Evolutionary conservation across 1,139 yeast genomes (phyloP).

Genomic region (Kodamaea sp.): DNA sequence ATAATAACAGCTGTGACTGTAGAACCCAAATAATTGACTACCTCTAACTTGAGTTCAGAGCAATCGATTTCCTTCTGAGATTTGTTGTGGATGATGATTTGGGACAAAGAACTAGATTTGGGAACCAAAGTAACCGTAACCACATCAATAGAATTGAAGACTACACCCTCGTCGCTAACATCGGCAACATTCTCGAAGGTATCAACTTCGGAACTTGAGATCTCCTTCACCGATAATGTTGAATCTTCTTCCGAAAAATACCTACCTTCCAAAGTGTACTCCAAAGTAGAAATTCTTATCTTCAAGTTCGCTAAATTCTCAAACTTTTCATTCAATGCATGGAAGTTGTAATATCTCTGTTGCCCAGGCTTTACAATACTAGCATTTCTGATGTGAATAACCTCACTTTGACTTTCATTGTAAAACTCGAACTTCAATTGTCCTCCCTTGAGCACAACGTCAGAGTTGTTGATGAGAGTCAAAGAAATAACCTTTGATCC

Average conservation of each 20-base stretch:
- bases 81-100: constrained; percentile 34
- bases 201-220: background rate
- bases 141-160: constrained; percentile 7
- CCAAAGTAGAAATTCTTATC: constrained; percentile 23
- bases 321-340: constrained; percentile 15
- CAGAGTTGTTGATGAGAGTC: constrained; percentile 29
- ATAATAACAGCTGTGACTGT: constrained; percentile 30
- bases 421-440: constrained; percentile 27
- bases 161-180: background rate
- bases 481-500: constrained; percentile 28
- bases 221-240: constrained; percentile 4
- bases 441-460: constrained; percentile 29
- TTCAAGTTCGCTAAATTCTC: constrained; percentile 18
- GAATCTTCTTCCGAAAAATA: constrained; percentile 15
- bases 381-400: constrained; percentile 29
- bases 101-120: constrained; percentile 34
- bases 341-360: constrained; percentile 33
- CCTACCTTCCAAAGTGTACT: constrained; percentile 28
- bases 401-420: constrained; percentile 16
- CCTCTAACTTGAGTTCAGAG: constrained; percentile 30
- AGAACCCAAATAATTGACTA: constrained; percentile 33
- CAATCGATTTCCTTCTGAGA: constrained; percentile 30
- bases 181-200: background rate
- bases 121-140: constrained; percentile 30
- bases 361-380: constrained; percentile 30